A percentile compares a stretch with the other conserved stretches of the same genome.
Evolutionary conservation across 2,329 filamentous ascomycete genomes (phyloP).

Genomic region (Talaromyces funiculosus): DNA sequence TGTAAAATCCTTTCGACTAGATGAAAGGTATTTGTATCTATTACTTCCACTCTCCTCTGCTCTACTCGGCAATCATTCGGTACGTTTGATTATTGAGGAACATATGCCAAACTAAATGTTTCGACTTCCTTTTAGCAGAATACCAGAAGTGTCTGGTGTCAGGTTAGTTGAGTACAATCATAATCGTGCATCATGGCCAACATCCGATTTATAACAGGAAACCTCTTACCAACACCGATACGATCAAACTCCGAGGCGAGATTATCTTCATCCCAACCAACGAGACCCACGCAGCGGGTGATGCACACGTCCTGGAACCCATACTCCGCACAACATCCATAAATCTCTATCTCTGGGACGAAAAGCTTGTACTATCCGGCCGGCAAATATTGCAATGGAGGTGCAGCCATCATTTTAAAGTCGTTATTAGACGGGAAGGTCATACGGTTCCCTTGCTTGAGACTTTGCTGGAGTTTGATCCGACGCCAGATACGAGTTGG

Average conservation of each 20-base stretch:
- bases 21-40: background rate
- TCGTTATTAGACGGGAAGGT: background rate
- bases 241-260: conserved; percentile 4
- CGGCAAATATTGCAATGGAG: conserved; percentile 4
- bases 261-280: background rate
- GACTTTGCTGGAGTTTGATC: background rate
- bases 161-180: background rate
- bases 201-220: background rate
- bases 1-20: background rate
- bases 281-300: background rate
- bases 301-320: background rate
- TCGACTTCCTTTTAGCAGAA: background rate
- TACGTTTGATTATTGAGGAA: background rate
- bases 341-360: conserved; percentile 6
- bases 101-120: background rate
- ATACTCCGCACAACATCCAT: background rate
- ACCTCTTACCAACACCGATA: background rate
- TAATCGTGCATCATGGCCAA: background rate
- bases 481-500: background rate
- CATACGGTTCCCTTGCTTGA: background rate
- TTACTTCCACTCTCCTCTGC: background rate
- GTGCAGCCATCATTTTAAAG: background rate
- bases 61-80: background rate
- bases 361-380: background rate
- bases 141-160: background rate